Percentiles rank a stretch among this genome's conserved stretches.
Evolutionary conservation across 2,329 filamentous ascomycete species (phyloP).

Genomic region (Cladophialophora exuberans): DNA sequence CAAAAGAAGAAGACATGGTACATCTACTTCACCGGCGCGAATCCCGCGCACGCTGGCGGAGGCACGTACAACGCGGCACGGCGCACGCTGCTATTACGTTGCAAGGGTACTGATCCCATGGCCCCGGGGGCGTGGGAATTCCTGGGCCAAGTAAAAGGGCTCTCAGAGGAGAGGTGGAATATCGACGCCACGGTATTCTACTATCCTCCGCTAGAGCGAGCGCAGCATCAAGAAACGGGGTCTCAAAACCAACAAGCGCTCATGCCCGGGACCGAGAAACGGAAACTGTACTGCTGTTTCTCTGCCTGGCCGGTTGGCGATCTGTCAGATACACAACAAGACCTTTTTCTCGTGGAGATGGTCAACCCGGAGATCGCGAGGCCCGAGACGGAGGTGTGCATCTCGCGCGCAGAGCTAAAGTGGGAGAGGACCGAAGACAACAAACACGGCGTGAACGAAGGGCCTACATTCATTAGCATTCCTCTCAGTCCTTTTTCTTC

Average conservation of each 20-base stretch:
- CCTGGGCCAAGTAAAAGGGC: conserved; percentile 28
- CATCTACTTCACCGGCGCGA: conserved; percentile 47
- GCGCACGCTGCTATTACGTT: conserved; percentile 28
- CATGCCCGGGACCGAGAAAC: too few relatives aligned
- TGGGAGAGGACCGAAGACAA: conserved; percentile 32
- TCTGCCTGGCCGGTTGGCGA: conserved; percentile 33
- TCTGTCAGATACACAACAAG: conserved; percentile 31
- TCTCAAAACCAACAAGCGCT: too few relatives aligned
- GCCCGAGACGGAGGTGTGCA: conserved; percentile 15
- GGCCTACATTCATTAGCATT: conserved; percentile 28
- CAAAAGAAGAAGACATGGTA: too few relatives aligned
- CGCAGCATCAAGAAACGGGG: too few relatives aligned
- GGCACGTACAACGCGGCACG: conserved; percentile 28
- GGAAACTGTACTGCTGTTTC: conserved; percentile 29
- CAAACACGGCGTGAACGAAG: conserved; percentile 32
- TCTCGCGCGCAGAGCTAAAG: conserved; percentile 24
- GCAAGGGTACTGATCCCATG: conserved; percentile 26
- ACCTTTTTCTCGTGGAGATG: conserved; percentile 30
- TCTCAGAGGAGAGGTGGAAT: conserved; percentile 33
- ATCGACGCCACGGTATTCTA: conserved; percentile 33
- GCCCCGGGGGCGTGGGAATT: conserved; percentile 28
- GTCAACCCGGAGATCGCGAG: conserved; percentile 24
- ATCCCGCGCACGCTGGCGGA: conserved; percentile 10
- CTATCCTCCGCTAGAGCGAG: background rate
- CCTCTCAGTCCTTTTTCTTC: background rate